Evolutionary conservation across 371 early-diverging fungal genomes (phyloP), one percentile per base, ranked within the genome.

Genomic region (Dichotomocladium elegans): DNA sequence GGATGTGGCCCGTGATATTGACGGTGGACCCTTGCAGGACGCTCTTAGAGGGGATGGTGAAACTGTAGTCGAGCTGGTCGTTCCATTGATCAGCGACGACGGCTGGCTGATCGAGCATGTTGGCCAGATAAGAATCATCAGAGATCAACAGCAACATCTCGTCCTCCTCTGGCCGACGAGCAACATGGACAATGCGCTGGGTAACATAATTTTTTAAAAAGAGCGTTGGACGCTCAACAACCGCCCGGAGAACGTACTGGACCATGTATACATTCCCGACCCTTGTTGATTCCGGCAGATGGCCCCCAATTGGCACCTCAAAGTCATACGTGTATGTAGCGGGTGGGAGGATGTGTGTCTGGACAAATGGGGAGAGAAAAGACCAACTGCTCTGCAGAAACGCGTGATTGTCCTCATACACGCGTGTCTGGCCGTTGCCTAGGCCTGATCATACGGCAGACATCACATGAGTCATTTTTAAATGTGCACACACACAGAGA

Each of bases 271-370:
- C 51, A 7, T 66, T 61, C 17, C 51, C 62, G 19, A 72, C 57
- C 25, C 64, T 51, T 2, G 61, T 53, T 3, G 72, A 67, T 60
- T 75, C 76, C 1, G 72, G 76, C 29, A 75, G 27, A 28, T 61
- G 28, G n/a, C 72, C 70, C 14, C 70, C 60, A 21, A 75, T 31
- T 8, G 63, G 50, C 17, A 75, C 35, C 24, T 75, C 76, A 50
- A 75, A 75, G n/a, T 58, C 68, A 30, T 62, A 75, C 0, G 55
- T 47, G 24, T 72, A 62, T 9, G 41, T 59, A 12, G 69, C 72
- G 34, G 63, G 46, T 0, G 41, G 42, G 3, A 75, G 22, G 26
- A 42, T 29, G 35, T 62, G 61, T 25, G 42, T n/a, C 24, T 75
- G 65, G 21, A 41, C 19, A 14, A 15, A 19, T 5, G 45, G 37